Conservation (phyloP, 2,329 filamentous ascomycete species). For the Beauveria sp. region DNA sequence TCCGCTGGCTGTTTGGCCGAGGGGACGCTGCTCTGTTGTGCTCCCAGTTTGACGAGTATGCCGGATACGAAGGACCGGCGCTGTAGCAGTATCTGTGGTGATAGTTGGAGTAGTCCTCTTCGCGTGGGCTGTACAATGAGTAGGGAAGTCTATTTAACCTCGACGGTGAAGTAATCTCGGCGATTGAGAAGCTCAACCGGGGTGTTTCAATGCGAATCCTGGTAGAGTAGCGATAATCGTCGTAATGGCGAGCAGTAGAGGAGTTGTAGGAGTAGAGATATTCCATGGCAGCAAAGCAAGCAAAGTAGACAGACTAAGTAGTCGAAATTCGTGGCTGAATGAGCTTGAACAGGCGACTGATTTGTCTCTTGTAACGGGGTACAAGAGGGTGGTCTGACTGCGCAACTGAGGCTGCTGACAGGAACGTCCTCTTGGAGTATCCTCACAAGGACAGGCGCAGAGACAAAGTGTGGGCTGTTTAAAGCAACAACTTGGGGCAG, state of each 20-base stretch:
- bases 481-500: background rate
- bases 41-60: slow-evolving; percentile 12
- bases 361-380: background rate
- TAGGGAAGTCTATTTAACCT: background rate
- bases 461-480: background rate
- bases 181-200: background rate
- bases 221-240: background rate
- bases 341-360: background rate
- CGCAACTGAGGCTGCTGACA: slow-evolving; percentile 6
- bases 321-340: background rate
- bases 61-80: slow-evolving; percentile 7
- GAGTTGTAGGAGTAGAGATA: background rate
- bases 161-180: background rate
- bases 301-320: background rate
- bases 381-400: slow-evolving; percentile 8
- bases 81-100: background rate
- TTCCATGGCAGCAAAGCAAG: background rate
- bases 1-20: slow-evolving; percentile 3
- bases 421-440: background rate
- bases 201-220: background rate
- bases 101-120: background rate
- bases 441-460: slow-evolving; percentile 1
- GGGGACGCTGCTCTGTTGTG: slow-evolving; percentile 10
- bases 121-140: background rate
- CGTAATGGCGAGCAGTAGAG: background rate